Base-by-base conservation (phyloP, 352 stramenopile species). In the Globisporangium megalacanthum region DNA sequence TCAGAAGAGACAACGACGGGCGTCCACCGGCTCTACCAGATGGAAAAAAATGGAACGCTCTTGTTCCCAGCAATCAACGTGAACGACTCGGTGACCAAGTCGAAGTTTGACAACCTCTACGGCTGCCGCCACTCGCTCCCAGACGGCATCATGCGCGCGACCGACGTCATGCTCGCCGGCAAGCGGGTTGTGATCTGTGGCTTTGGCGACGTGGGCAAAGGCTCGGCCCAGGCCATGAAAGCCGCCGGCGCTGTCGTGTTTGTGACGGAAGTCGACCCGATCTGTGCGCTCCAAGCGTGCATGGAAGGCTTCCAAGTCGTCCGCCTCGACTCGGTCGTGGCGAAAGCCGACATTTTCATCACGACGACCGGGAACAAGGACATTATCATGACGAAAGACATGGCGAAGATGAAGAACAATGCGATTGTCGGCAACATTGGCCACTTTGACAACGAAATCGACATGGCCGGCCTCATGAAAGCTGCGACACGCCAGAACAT, bases 331-430 rank as follows among this genome's bases (percentile, higher is more conserved):
- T 86, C 94, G 35, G 80, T 99, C 46, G 76, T 99, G 36, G 56
- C 59, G 0, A 69, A 65, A 35, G 94, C 80, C 39, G 97, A 99
- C 77, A 99, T 99, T 60, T 98, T 99, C 75, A 98, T 99, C 75
- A 99, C 96, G 64, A 98, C 96, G 62, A 99, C 97, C 13, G 97
- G 97, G 64, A 99, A 99, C 90, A 99, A 99, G 88, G 95, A 97
- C 66, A 99, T 99, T 70, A 96, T 99, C 75, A 99, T 98, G 94
- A 80, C 76, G 19, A 70, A 86, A 4, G 76, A 97, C 77, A 99
- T 99, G 95, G 61, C 73, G 49, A 97, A 98, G 85, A 99, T 99
- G 96, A 99, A 99, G 88, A 99, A 99, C 94, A 99, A 99, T 75
- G 96, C 96, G 56, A 99, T 99, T 66, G 95, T 99, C 49, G 96